Percentiles rank a stretch among this genome's conserved stretches.
phyloP scores from a whole-genome alignment of 306 rosid genomes.

The Sesbania bispinosa region DNA sequence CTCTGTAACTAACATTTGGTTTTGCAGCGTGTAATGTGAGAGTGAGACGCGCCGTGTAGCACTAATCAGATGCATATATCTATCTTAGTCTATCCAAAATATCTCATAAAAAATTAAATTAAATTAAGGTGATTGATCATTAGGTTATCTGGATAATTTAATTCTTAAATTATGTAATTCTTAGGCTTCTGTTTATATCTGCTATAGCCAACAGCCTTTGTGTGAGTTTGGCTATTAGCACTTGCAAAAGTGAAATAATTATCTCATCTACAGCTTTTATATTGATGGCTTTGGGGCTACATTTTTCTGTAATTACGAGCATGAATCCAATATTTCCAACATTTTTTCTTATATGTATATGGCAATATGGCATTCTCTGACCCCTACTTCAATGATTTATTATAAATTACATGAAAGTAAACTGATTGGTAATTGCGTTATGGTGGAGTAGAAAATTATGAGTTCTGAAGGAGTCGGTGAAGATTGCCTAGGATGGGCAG shows the following conservation, averaged over 20 bases:
- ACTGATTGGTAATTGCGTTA: background rate
- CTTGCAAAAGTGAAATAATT: background rate
- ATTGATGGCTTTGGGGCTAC: background rate
- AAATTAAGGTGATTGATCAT: too few relatives aligned
- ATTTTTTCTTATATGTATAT: background rate
- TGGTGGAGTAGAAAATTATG: slow-evolving; percentile 31
- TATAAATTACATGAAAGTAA: background rate
- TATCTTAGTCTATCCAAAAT: too few relatives aligned
- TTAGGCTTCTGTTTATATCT: too few relatives aligned
- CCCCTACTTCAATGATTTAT: background rate
- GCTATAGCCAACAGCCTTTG: too few relatives aligned
- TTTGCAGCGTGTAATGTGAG: too few relatives aligned
- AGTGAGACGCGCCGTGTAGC: too few relatives aligned
- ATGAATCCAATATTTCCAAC: background rate
- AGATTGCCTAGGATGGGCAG: slow-evolving; percentile 80
- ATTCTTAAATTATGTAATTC: too few relatives aligned
- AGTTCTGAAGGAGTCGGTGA: slow-evolving; percentile 35
- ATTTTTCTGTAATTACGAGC: background rate
- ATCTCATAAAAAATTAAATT: too few relatives aligned
- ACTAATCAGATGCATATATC: too few relatives aligned
- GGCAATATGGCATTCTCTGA: background rate
- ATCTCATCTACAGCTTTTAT: background rate
- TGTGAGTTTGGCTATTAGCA: too few relatives aligned
- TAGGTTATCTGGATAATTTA: too few relatives aligned
- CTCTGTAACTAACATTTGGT: too few relatives aligned